A percentile compares a stretch with the other conserved stretches of the same genome.
These are phyloP conservation scores for Zygnema cylindricum DNA, from an alignment of 139 green algal genomes.

Conservation along the genomic window DNA sequence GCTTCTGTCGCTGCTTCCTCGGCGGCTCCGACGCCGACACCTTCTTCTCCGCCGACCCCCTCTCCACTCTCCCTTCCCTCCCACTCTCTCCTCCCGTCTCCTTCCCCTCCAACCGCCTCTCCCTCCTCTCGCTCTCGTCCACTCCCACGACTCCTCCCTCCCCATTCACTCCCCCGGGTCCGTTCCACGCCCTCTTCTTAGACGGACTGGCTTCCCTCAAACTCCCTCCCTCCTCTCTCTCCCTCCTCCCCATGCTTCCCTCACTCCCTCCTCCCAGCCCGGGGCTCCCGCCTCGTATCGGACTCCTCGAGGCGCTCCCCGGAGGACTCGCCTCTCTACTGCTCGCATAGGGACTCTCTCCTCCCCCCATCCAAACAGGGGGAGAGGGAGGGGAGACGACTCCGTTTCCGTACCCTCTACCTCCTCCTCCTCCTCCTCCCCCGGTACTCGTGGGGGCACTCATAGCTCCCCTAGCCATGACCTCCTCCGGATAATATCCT, in stretches of 20 bases:
- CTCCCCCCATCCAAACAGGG: slow-evolving; percentile 1
- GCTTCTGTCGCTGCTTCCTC: slow-evolving; percentile 50
- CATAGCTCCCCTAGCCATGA: not conserved
- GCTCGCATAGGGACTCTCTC: slow-evolving; percentile 11
- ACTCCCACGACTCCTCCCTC: slow-evolving; percentile 1
- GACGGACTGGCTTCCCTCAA: not conserved
- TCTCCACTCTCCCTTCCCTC: slow-evolving; percentile 2
- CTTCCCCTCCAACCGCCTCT: not conserved
- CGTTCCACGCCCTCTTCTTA: not conserved
- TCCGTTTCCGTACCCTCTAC: not conserved
- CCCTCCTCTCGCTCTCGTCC: not conserved
- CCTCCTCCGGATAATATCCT: not conserved
- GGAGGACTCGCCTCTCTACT: not conserved
- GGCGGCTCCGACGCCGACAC: not conserved
- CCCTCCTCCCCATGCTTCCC: not conserved
- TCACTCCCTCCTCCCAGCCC: not conserved
- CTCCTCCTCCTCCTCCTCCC: not conserved
- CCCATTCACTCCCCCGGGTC: not conserved
- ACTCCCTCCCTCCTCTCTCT: not conserved
- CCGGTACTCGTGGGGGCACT: too few species aligned
- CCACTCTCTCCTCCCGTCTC: not conserved
- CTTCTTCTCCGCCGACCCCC: slow-evolving; percentile 15
- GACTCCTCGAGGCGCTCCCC: slow-evolving; percentile 9
- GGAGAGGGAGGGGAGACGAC: not conserved
- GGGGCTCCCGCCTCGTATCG: not conserved